Percentiles rank a stretch among this genome's conserved stretches.
Conservation (phyloP, 805 yeast genomes). For the Suhomyces tanzawaensis region DNA sequence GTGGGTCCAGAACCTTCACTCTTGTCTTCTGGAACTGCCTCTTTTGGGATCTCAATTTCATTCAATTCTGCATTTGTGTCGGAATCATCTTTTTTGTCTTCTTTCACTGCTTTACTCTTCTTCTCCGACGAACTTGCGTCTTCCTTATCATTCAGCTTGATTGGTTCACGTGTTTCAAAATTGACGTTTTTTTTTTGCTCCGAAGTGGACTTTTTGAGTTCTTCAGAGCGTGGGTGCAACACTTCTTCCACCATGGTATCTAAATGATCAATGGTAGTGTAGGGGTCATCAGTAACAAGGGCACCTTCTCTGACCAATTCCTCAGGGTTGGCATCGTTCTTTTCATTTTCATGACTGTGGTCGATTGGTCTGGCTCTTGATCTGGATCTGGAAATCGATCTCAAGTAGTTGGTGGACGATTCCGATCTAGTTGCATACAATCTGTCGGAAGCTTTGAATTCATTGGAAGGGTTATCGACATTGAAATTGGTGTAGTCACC, state of each 20-base stretch:
- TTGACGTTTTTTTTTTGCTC: constrained; percentile 9
- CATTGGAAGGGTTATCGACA: constrained; percentile 31
- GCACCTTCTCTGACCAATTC: constrained; percentile 59
- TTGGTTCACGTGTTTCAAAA: constrained; percentile 20
- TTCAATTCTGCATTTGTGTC: neutral
- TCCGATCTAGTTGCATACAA: constrained; percentile 34
- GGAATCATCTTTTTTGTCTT: neutral
- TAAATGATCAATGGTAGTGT: constrained; percentile 44
- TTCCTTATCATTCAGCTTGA: constrained; percentile 13
- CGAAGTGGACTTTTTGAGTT: neutral
- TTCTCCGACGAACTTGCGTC: neutral
- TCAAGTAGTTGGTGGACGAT: constrained; percentile 53
- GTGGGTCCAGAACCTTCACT: constrained; percentile 1
- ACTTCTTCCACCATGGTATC: constrained; percentile 51
- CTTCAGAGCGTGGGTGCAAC: constrained; percentile 22
- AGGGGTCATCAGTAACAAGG: constrained; percentile 49
- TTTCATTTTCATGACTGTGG: constrained; percentile 27
- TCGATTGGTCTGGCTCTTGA: constrained; percentile 43
- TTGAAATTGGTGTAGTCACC: constrained; percentile 48
- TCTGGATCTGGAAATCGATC: constrained; percentile 65
- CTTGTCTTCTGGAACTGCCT: constrained; percentile 2
- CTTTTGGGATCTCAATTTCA: constrained; percentile 1
- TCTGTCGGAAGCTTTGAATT: constrained; percentile 10
- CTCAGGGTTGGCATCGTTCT: constrained; percentile 28
- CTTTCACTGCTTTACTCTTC: neutral